Base-by-base conservation (phyloP, 768 basidiomycete genomes). In the Xerocomus brunneocitrinus region DNA sequence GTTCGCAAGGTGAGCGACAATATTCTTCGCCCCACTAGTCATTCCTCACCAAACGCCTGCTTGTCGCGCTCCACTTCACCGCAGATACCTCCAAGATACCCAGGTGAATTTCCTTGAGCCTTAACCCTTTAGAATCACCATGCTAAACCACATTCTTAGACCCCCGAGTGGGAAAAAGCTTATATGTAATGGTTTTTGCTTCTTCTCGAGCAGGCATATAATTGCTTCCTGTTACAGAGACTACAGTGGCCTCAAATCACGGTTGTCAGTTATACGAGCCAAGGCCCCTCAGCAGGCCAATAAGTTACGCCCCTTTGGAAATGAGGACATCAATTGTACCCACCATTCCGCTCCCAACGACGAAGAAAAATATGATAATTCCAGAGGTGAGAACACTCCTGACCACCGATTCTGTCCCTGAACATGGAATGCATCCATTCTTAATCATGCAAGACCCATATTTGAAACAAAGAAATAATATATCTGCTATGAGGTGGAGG, bases 171-270 rank as follows among this genome's bases (percentile, higher is more conserved):
- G 68, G 60, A 66, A 47, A 64, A 58, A 34, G 69, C 68, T 28
- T 69, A 71, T 49, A 71, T 69, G 69, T 71, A 56, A 52, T 42
- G 47, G 19, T 27, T 48, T 46, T 8, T 12, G 8, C 25, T 48
- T 34, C 40, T 34, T n/a, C 46, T 36, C 14, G 6, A 22, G 4
- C 10, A 19, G 47, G 43, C 35, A 28, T 43, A 25, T 22, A 9
- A 30, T 52, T 41, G 3, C 24, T 42, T 45, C 42, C 40, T 28
- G 16, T 31, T 35, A 34, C 58, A 91, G 89, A 64, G 81, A 91
- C 65, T 91, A 91, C 61, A 78, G 78, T 2, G 80, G 76, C 8
- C 78, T 91, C 14, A 90, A 90, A 68, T 84, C 80, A 57, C 74
- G 76, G 13, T 84, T 91, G 24, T 73, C 73, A 13, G 76, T 76